Conservation (phyloP, 371 early-diverging fungal species). For the Mortierella sp. region DNA sequence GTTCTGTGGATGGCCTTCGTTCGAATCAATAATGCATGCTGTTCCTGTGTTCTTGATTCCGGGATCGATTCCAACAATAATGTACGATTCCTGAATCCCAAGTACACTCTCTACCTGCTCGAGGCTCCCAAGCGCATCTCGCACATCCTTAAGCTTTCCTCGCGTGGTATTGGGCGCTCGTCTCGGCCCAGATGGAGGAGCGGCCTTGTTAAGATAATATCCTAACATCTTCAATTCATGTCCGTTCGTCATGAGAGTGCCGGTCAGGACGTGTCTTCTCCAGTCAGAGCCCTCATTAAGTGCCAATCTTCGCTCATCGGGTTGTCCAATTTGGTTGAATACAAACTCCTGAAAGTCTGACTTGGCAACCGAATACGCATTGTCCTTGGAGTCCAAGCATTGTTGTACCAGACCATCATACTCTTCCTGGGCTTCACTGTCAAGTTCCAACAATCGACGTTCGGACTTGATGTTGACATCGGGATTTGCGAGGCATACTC, state of each 20-base stretch:
- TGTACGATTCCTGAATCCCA: background rate
- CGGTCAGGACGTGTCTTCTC: background rate
- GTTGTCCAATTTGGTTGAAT: background rate
- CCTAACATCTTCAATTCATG: background rate
- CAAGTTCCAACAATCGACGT: background rate
- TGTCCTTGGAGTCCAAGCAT: background rate
- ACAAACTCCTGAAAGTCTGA: background rate
- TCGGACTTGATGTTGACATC: background rate
- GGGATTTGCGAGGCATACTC: background rate
- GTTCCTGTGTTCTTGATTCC: constrained; percentile 1
- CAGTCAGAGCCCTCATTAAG: background rate
- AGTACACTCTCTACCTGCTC: background rate
- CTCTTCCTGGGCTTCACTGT: background rate
- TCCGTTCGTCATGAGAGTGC: background rate
- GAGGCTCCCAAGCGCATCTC: background rate
- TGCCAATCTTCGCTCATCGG: background rate
- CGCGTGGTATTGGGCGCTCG: constrained; percentile 1
- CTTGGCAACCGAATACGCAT: background rate
- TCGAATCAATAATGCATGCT: background rate
- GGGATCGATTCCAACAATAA: constrained; percentile 1
- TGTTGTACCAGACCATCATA: background rate
- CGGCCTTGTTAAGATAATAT: background rate
- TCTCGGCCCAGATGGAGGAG: background rate
- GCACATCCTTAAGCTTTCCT: background rate
- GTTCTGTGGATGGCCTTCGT: background rate